Evolutionary conservation across 2,329 filamentous ascomycete genomes (phyloP).

Genomic region (Colletotrichum falcatum): DNA sequence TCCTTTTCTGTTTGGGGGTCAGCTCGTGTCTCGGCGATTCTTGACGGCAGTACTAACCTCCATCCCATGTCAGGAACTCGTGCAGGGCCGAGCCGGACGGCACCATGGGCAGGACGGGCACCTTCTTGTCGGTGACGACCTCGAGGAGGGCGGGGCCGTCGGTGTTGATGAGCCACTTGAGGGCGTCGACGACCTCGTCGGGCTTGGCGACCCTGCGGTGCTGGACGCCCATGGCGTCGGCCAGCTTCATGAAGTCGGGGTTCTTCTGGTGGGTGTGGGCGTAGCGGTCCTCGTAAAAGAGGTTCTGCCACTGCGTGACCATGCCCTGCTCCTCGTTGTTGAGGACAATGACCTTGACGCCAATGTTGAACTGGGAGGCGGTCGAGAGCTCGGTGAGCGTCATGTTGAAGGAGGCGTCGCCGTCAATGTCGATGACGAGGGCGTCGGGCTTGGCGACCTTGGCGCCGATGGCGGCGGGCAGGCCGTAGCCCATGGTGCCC

Average conservation of each 20-base stretch:
- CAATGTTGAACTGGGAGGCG: conserved; percentile 95
- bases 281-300: conserved; percentile 96
- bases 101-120: conserved; percentile 98
- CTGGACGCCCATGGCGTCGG: conserved; percentile 90
- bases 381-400: conserved; percentile 95
- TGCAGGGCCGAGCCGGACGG: conserved; percentile 88
- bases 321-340: conserved; percentile 99
- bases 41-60: conserved; percentile 66
- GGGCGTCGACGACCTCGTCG: conserved; percentile 79
- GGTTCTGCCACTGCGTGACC: conserved; percentile 98
- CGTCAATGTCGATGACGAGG: conserved; percentile 95
- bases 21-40: conserved; percentile 41
- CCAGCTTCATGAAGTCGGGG: conserved; percentile 94
- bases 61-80: conserved; percentile 92
- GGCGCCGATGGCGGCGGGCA: conserved; percentile 94
- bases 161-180: conserved; percentile 89
- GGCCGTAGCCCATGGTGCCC: conserved; percentile 89
- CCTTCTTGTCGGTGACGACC: conserved; percentile 90
- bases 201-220: conserved; percentile 78
- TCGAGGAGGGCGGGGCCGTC: conserved; percentile 95
- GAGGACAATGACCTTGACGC: conserved; percentile 91
- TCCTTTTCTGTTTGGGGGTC: conserved; percentile 69
- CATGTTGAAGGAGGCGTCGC: conserved; percentile 99
- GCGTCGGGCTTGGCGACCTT: conserved; percentile 84
- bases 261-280: conserved; percentile 94